phyloP scores from a whole-genome alignment of 108 stramenopile species.

The Phaeodactylum tricornutum region DNA sequence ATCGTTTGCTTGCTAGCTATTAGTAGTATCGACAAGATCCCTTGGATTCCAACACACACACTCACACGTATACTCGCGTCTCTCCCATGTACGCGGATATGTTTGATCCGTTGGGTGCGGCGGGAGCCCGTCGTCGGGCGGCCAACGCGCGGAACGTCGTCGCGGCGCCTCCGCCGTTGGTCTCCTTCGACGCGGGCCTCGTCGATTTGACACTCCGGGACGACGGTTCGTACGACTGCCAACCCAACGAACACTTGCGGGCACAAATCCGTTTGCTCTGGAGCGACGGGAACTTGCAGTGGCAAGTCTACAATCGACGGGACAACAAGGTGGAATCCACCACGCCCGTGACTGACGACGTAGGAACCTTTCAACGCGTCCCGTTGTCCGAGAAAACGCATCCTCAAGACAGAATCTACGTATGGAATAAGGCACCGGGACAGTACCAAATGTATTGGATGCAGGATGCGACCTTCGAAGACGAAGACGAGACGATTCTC shows the following conservation, averaged over 20 bases:
- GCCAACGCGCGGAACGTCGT: background rate
- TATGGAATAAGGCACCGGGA: conserved; percentile 7
- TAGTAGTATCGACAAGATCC: no score
- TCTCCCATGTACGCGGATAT: conserved; percentile 41
- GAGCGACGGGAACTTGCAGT: conserved; percentile 19
- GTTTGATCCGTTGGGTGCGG: conserved; percentile 32
- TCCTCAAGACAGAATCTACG: conserved; percentile 40
- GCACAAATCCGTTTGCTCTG: conserved; percentile 53
- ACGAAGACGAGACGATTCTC: conserved; percentile 40
- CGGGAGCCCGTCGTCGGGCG: background rate
- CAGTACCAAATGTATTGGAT: conserved; percentile 61
- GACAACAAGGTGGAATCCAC: conserved; percentile 48
- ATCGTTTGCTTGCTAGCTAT: no score
- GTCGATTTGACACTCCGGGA: conserved; percentile 37
- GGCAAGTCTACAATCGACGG: conserved; percentile 77
- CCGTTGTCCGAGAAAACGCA: conserved; percentile 11
- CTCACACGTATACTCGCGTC: no score
- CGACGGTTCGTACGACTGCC: conserved; percentile 3
- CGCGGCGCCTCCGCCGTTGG: conserved; percentile 23
- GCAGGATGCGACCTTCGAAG: conserved; percentile 39
- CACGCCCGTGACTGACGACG: conserved; percentile 15
- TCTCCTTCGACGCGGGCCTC: conserved; percentile 67
- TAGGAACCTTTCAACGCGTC: conserved; percentile 40
- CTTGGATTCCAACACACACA: no score
- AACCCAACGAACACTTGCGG: conserved; percentile 39